Percentiles rank a stretch among this genome's conserved stretches.
These are phyloP conservation scores for Tilletia setariae DNA, from an alignment of 1,284 basidiomycete species.

Conservation along the genomic window DNA sequence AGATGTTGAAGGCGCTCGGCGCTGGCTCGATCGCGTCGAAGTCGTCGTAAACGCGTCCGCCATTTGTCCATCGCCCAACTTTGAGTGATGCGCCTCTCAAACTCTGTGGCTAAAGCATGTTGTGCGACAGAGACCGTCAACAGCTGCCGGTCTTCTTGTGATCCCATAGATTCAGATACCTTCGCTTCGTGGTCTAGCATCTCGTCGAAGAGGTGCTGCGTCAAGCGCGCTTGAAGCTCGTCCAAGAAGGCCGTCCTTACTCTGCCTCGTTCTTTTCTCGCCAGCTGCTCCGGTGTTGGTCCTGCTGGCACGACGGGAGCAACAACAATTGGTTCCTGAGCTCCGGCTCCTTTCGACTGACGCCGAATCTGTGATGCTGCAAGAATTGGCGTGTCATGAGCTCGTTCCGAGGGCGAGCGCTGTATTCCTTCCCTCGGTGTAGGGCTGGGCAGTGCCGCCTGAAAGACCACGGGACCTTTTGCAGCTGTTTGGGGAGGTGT, in stretches of 20 bases:
- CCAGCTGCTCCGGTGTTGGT: neutral
- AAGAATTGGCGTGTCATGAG: no score
- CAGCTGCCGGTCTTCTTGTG: neutral
- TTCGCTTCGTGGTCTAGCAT: neutral
- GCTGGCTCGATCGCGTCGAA: slow-evolving; percentile 2
- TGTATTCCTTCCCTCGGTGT: no score
- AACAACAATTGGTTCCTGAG: neutral
- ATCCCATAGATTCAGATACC: no score
- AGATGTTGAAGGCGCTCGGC: slow-evolving; percentile 1
- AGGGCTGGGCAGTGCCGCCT: no score
- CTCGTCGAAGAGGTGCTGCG: neutral
- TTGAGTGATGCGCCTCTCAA: slow-evolving; percentile 3
- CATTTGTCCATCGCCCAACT: slow-evolving; percentile 3
- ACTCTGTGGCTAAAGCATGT: neutral
- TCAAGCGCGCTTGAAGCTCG: neutral
- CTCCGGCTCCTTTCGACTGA: no score
- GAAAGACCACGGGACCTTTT: no score
- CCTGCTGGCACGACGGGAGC: neutral
- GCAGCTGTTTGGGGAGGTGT: no score
- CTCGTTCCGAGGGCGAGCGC: no score
- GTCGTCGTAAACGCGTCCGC: neutral
- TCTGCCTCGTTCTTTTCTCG: neutral
- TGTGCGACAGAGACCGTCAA: neutral
- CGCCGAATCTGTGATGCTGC: no score
- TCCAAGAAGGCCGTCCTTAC: neutral